A percentile compares a stretch with the other conserved stretches of the same genome.
Conservation (phyloP, 2,329 filamentous ascomycete genomes). For the Aureobasidium sp. region DNA sequence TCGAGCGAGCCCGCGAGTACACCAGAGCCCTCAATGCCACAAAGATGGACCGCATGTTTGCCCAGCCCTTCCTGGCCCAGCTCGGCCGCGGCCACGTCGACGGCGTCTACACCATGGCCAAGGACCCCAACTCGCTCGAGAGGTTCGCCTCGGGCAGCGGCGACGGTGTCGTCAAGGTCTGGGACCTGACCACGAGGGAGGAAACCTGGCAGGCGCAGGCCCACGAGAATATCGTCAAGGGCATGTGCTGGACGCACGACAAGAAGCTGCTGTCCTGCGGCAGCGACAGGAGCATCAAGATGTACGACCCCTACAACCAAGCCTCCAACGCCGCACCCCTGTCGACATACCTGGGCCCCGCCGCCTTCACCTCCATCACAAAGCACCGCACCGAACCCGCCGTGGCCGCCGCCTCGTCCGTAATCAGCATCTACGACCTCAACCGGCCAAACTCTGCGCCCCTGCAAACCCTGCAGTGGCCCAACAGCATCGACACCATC, state of each 20-base stretch:
- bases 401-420: constrained; percentile 65
- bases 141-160: constrained; percentile 68
- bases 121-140: constrained; percentile 39
- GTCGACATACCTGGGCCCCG: constrained; percentile 74
- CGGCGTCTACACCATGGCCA: constrained; percentile 49
- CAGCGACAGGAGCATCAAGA: constrained; percentile 75
- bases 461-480: constrained; percentile 77
- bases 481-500: constrained; percentile 82
- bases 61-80: constrained; percentile 73
- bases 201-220: constrained; percentile 72
- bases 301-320: constrained; percentile 83
- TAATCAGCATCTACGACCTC: constrained; percentile 82
- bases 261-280: constrained; percentile 80
- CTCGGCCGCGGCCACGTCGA: constrained; percentile 88
- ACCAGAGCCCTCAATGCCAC: constrained; percentile 72
- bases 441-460: constrained; percentile 67
- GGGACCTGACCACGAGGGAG: constrained; percentile 66
- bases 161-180: constrained; percentile 89
- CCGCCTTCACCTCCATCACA: constrained; percentile 73
- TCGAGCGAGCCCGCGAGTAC: constrained; percentile 83
- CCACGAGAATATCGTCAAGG: constrained; percentile 91
- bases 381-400: constrained; percentile 70
- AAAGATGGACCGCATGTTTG: constrained; percentile 90
- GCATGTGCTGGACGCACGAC: constrained; percentile 79
- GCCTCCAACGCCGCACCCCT: constrained; percentile 59